Base-by-base conservation (phyloP, 129 eudicot genomes). In the Kitagawia praeruptora region DNA sequence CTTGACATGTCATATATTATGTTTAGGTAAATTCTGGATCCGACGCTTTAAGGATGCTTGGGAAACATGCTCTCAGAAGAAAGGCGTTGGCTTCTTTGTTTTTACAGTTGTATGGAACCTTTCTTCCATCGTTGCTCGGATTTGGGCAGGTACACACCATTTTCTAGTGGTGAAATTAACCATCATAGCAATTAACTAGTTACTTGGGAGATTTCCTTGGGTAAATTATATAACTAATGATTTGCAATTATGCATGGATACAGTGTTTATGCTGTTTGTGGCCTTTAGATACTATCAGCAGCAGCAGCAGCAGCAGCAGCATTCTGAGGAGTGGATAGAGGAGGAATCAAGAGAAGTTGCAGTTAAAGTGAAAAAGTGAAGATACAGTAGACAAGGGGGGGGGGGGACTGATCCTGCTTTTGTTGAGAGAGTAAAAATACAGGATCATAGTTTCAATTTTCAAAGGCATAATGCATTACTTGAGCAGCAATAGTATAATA, bases 231-330 rank as follows among this genome's bases (percentile, higher is more conserved):
- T 27, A 14, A 66, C 40, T 66, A 28, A 28, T 66, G 19, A 64
- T 27, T 58, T 58, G 34, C 14, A 58, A 7, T 3, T 66, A 28
- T 21, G 47, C 7, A 21, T 42, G 53, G 31, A 44, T 82, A 80
- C 92, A 93, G 98, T 89, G 79, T 93, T 93, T 79, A 88, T 93
- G 95, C 70, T 93, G 70, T 89, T 86, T 81, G 98, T 88, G 88
- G 98, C 91, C 64, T 89, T 93, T 80, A 86, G 86, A 86, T 88
- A 88, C 81, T 91, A 91, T 80, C 93, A 93, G 56, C 95, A 90
- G 39, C 58, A 75, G 34, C 28, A 74, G 6, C 40, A 79, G 85
- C 77, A 76, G 74, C 76, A 76, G 78, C 78, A 78, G 74, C 88
- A 88, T 5, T 88, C 78, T 70, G 89, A 87, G 6, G 91, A 82